Conservation (phyloP, 2,329 filamentous ascomycete species). For the Alternaria gansuensis region DNA sequence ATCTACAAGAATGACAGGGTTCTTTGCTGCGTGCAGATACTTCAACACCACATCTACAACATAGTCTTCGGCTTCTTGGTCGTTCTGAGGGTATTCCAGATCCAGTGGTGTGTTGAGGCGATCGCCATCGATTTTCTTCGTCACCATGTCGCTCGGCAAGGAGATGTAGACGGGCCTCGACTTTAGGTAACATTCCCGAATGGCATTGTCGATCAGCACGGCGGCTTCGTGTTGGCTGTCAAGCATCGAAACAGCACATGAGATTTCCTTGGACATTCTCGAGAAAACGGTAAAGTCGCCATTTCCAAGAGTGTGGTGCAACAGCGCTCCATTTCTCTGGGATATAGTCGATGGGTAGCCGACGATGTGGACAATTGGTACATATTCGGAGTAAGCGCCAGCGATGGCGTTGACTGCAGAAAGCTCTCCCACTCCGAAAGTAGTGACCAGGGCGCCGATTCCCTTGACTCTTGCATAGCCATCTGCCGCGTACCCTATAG, state of each 20-base stretch:
- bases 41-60: constrained; percentile 82
- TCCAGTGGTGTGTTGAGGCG: constrained; percentile 76
- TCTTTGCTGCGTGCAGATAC: constrained; percentile 75
- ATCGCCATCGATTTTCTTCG: constrained; percentile 77
- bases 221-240: constrained; percentile 75
- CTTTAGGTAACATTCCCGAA: constrained; percentile 76
- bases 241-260: constrained; percentile 75
- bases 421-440: constrained; percentile 60
- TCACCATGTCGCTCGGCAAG: constrained; percentile 81
- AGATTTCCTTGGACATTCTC: constrained; percentile 77
- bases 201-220: constrained; percentile 77
- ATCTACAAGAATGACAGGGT: constrained; percentile 82
- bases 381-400: constrained; percentile 59
- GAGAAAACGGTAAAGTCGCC: constrained; percentile 84
- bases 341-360: constrained; percentile 55
- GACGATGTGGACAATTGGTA: constrained; percentile 60
- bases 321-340: constrained; percentile 54
- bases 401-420: constrained; percentile 59
- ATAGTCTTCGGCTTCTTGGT: constrained; percentile 77
- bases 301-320: constrained; percentile 60
- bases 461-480: constrained; percentile 59
- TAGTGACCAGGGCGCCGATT: constrained; percentile 58
- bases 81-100: constrained; percentile 69
- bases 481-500: constrained; percentile 57
- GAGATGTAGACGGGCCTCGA: constrained; percentile 85